Conservation (phyloP, 1,284 basidiomycete genomes). For the Moesziomyces antarcticus region DNA sequence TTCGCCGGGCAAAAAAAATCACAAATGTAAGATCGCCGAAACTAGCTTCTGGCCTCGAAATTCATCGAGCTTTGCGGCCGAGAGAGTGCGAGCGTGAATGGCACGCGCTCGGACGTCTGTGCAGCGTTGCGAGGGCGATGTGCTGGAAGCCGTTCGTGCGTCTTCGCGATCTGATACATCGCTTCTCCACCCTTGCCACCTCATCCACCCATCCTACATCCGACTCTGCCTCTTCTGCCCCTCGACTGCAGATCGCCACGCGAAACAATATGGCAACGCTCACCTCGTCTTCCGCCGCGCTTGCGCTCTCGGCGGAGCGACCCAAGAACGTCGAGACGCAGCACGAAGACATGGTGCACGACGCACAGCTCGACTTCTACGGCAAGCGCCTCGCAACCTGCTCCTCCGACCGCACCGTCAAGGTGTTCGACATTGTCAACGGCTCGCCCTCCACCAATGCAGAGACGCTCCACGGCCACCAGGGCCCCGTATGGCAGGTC, state of each 20-base stretch:
- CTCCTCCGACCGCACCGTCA: constrained; percentile 93
- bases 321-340: constrained; percentile 64
- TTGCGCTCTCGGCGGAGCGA: constrained; percentile 47
- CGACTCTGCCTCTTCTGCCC: background rate
- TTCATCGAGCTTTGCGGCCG: background rate
- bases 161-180: background rate
- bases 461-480: constrained; percentile 73
- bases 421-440: constrained; percentile 93
- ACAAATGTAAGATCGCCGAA: too few species aligned
- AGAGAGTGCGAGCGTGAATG: background rate
- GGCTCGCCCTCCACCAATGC: constrained; percentile 77
- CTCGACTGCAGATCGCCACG: background rate
- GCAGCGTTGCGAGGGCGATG: background rate
- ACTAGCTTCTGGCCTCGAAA: too few species aligned
- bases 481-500: constrained; percentile 97
- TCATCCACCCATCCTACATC: background rate
- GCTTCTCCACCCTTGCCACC: background rate
- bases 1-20: too few species aligned
- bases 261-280: constrained; percentile 25
- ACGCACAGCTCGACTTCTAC: constrained; percentile 97
- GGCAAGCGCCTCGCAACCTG: constrained; percentile 96
- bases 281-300: constrained; percentile 29
- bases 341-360: constrained; percentile 74
- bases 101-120: background rate
- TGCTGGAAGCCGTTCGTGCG: background rate